Conservation (phyloP, 768 basidiomycete species). For the Tulasnella sp. region DNA sequence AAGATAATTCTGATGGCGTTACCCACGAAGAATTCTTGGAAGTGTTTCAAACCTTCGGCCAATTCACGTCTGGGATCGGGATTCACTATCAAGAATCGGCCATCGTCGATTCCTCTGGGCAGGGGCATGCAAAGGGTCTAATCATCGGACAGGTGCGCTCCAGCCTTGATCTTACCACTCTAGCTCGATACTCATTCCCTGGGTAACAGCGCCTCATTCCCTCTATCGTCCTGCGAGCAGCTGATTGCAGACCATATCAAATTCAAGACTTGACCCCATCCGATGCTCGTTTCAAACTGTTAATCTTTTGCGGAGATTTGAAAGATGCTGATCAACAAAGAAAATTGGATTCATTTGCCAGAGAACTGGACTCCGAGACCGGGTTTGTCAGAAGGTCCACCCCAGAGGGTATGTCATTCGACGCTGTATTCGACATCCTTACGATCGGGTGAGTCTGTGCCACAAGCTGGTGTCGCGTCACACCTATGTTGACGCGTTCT, state of each 20-base stretch:
- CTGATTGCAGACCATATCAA: conserved; percentile 44
- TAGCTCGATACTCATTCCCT: neutral
- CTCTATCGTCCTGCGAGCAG: conserved; percentile 42
- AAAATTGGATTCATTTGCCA: conserved; percentile 32
- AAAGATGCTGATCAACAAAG: conserved; percentile 29
- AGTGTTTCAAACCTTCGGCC: conserved; percentile 48
- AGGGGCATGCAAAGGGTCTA: conserved; percentile 37
- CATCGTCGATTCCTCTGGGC: conserved; percentile 36
- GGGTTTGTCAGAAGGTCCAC: conserved; percentile 32
- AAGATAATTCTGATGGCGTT: conserved; percentile 39
- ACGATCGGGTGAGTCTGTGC: conserved; percentile 28
- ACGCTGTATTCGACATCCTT: conserved; percentile 31
- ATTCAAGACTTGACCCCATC: conserved; percentile 48
- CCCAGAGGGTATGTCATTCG: conserved; percentile 25
- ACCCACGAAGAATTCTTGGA: conserved; percentile 43
- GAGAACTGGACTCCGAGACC: conserved; percentile 29
- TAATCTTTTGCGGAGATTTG: conserved; percentile 47
- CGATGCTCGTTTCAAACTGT: conserved; percentile 48
- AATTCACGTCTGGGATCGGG: conserved; percentile 47
- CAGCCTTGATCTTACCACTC: neutral
- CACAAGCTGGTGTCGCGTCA: conserved; percentile 39
- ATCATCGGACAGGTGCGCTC: conserved; percentile 36
- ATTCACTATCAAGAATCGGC: conserved; percentile 46
- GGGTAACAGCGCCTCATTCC: conserved; percentile 41
- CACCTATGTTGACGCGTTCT: conserved; percentile 29